Evolutionary conservation across 805 yeast species (phyloP), one percentile per base, ranked within the genome.

Genomic region (Pichia scutulata): DNA sequence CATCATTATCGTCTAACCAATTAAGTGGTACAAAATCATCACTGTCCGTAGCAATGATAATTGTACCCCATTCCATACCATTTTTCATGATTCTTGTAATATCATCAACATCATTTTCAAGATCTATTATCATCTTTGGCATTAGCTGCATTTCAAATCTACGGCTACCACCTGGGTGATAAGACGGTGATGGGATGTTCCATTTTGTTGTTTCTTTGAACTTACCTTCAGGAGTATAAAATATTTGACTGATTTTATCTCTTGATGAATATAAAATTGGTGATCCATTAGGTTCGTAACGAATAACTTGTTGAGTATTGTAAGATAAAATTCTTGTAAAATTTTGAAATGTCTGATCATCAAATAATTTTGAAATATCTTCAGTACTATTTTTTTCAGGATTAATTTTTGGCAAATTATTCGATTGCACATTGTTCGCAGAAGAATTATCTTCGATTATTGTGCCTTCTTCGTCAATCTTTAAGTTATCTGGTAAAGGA

Each of bases 61-160:
- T 86, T 0, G 98, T 86, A 1, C 97, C 98, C 99, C 99, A 93
- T 55, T 92, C 95, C 95, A 92, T 92, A 13, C 98, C 97, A 36
- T 80, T 80, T 41, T 56, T 51, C 41, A 76, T 59, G 2, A 86
- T 70, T 59, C 66, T 74, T 51, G 65, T 61, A 57, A 69, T 60
- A 49, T 30, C 46, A 64, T 70, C 16, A 41, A 72, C 73, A 26
- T 54, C 55, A 13, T 43, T 49, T 62, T 92, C 97, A 43, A 93
- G 72, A 60, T 88, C 92, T 46, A 87, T 72, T 48, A 93, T 92
- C 48, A 89, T 80, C 63, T 88, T 88, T 2, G 99, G 99, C 97
- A 92, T 92, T 49, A 93, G 66, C 64, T 93, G 99, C 51, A 92
- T 69, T 66, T 93, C 99, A 61, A 89, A 86, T 30, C 76, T 77